A percentile compares a stretch with the other conserved stretches of the same genome.
phyloP scores from a whole-genome alignment of 306 rosid species.

The Dryas drummondii region DNA sequence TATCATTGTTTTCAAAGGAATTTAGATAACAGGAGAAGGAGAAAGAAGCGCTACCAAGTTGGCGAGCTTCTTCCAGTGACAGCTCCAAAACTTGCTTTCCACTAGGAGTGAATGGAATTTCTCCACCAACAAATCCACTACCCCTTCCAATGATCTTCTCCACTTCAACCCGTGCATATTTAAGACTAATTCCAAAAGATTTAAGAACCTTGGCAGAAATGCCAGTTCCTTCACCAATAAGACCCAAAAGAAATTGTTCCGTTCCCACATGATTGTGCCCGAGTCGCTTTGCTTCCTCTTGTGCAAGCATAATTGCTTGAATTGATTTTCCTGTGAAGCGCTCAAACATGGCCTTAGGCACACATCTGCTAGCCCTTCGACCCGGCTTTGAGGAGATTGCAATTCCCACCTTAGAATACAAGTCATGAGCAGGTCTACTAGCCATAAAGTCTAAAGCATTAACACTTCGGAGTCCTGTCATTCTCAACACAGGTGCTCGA shows the following conservation, averaged over 20 bases:
- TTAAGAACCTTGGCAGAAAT: constrained; percentile 96
- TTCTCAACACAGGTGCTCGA: constrained; percentile 48
- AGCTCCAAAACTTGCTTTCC: constrained; percentile 98
- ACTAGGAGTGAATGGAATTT: constrained; percentile 96
- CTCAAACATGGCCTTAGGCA: constrained; percentile 94
- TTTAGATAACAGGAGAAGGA: neutral
- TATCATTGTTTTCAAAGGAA: too few species aligned
- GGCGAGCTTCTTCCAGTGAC: constrained; percentile 97
- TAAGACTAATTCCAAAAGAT: constrained; percentile 94
- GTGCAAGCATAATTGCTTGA: constrained; percentile 96
- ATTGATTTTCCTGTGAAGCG: constrained; percentile 97
- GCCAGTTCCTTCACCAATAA: constrained; percentile 98
- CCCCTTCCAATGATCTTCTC: constrained; percentile 99
- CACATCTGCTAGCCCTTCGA: constrained; percentile 59
- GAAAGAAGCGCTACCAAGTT: constrained; percentile 62
- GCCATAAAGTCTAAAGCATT: constrained; percentile 64
- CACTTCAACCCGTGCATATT: constrained; percentile 97
- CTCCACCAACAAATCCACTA: constrained; percentile 96
- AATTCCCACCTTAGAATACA: constrained; percentile 51
- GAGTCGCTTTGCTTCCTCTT: constrained; percentile 97
- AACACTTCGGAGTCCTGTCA: constrained; percentile 63
- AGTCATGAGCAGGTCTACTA: constrained; percentile 49
- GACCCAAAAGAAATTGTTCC: constrained; percentile 94
- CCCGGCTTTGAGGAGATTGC: constrained; percentile 45
- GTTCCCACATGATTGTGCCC: constrained; percentile 99